Evolutionary conservation across 2,329 filamentous ascomycete species (phyloP).

Genomic region (Trichoderma sp.): DNA sequence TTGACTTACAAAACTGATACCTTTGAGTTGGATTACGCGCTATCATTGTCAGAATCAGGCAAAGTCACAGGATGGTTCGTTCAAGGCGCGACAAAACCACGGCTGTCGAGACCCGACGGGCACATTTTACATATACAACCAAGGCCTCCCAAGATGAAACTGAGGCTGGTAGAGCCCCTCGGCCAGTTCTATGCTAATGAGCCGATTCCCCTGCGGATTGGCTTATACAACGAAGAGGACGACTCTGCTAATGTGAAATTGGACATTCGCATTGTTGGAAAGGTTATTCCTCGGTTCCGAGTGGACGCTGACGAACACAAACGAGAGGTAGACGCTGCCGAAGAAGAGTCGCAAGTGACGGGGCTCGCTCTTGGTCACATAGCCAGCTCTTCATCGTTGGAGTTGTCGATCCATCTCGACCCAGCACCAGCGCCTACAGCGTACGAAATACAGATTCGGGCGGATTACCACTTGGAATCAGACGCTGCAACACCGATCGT

Average conservation of each 20-base stretch:
- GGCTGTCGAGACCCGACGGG: slow-evolving; percentile 47
- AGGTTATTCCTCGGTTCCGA: slow-evolving; percentile 46
- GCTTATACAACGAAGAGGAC: slow-evolving; percentile 79
- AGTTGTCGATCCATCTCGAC: slow-evolving; percentile 48
- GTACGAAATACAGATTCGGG: slow-evolving; percentile 69
- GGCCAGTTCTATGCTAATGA: slow-evolving; percentile 86
- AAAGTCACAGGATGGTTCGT: slow-evolving; percentile 51
- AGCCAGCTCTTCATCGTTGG: slow-evolving; percentile 41
- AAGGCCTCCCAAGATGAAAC: slow-evolving; percentile 86
- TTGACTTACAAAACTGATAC: slow-evolving; percentile 61
- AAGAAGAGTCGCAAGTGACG: slow-evolving; percentile 43
- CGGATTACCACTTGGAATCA: slow-evolving; percentile 73
- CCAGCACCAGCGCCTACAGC: slow-evolving; percentile 50
- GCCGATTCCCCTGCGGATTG: slow-evolving; percentile 62
- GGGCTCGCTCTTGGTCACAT: slow-evolving; percentile 49
- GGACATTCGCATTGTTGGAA: slow-evolving; percentile 65
- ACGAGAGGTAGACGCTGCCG: slow-evolving; percentile 33
- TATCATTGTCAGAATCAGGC: slow-evolving; percentile 48
- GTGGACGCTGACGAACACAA: slow-evolving; percentile 38
- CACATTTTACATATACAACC: slow-evolving; percentile 71
- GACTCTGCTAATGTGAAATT: slow-evolving; percentile 70
- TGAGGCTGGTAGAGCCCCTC: slow-evolving; percentile 60
- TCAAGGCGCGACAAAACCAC: slow-evolving; percentile 42
- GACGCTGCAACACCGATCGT: slow-evolving; percentile 79
- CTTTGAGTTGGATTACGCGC: slow-evolving; percentile 66